phyloP scores from a whole-genome alignment of 2,329 filamentous ascomycete species.

The Dothideomycetidae sp. region DNA sequence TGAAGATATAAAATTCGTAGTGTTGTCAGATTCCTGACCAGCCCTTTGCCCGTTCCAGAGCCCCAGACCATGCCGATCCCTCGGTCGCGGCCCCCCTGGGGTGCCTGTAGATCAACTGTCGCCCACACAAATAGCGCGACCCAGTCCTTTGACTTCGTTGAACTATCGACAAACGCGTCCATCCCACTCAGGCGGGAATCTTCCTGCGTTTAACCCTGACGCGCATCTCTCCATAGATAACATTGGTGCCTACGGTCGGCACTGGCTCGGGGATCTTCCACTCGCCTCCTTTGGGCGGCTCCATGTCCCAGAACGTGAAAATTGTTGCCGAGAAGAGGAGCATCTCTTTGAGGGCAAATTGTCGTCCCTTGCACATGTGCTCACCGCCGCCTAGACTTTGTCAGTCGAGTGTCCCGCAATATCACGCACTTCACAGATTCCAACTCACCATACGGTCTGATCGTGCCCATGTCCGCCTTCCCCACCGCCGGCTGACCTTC shows the following conservation, averaged over 20 bases:
- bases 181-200: neutral
- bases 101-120: neutral
- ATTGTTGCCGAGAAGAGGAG: constrained; percentile 39
- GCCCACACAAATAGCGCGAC: neutral
- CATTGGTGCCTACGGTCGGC: constrained; percentile 35
- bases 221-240: constrained; percentile 38
- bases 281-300: constrained; percentile 28
- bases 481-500: constrained; percentile 10
- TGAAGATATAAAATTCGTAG: too few species aligned
- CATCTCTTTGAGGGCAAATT: constrained; percentile 37
- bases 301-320: constrained; percentile 42
- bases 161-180: neutral
- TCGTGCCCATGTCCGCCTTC: constrained; percentile 28
- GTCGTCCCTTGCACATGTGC: constrained; percentile 36
- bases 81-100: neutral
- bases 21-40: too few species aligned
- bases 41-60: too few species aligned
- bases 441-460: constrained; percentile 30
- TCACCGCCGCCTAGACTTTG: constrained; percentile 28
- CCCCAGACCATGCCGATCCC: neutral
- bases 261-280: constrained; percentile 39
- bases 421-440: too few species aligned
- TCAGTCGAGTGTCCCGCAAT: too few species aligned
- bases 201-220: constrained; percentile 35
- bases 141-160: neutral